phyloP scores from a whole-genome alignment of 2,329 filamentous ascomycete species.

The Trichoderma breve region DNA sequence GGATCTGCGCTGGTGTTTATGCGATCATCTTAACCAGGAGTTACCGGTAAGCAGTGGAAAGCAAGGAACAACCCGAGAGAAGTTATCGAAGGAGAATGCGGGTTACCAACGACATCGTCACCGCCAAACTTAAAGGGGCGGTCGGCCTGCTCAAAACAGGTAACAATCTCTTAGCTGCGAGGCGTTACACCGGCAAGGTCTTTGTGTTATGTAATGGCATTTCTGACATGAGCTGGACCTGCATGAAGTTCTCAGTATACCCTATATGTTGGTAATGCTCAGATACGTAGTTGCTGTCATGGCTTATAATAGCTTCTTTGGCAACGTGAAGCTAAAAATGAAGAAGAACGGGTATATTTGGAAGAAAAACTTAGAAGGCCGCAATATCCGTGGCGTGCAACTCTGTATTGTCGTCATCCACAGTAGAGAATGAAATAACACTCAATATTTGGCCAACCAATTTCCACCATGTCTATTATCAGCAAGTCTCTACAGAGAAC shows the following conservation, averaged over 20 bases:
- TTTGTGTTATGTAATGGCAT: background rate
- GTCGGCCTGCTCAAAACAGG: background rate
- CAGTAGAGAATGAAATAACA: background rate
- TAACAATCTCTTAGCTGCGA: background rate
- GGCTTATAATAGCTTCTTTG: no score
- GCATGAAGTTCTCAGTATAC: background rate
- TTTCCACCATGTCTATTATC: background rate
- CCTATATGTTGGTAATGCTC: background rate
- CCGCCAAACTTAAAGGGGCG: background rate
- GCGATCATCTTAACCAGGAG: background rate
- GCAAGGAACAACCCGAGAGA: background rate
- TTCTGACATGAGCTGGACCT: background rate
- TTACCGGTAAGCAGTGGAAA: background rate
- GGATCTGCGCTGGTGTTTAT: background rate
- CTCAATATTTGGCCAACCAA: background rate
- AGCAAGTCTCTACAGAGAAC: no score
- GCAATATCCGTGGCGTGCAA: no score
- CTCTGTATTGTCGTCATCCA: background rate
- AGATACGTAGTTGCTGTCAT: background rate
- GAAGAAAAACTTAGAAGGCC: no score
- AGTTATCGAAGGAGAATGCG: background rate
- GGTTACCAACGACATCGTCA: background rate
- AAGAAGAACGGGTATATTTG: no score
- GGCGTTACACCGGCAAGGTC: background rate
- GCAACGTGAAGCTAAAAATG: no score